Evolutionary conservation across 805 yeast species (phyloP), one percentile per base, ranked within the genome.

Genomic region (Zygoascus flipseniorum): DNA sequence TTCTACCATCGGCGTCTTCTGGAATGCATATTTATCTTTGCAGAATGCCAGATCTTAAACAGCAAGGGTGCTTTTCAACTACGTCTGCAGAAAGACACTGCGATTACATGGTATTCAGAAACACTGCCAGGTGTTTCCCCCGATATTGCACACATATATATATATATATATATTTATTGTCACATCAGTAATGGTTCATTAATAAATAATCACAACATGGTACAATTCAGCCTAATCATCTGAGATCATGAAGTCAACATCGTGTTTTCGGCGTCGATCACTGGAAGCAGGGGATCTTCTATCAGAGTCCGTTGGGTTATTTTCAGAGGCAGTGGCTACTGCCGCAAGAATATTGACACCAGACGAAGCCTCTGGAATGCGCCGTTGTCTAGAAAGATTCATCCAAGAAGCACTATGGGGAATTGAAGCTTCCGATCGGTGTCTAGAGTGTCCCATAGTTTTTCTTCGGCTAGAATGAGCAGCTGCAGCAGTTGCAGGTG

Each of bases 11-110:
- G 92, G 96, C 31, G 95, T 92, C 18, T 71, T 92, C 39, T 92
- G 99, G 98, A 92, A 93, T 65, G 89, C 97, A 52, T 90, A 86
- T 71, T 72, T 92, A 49, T 89, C 61, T 4, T 50, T 58, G 48
- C 56, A 56, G 53, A 60, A 60, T 47, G 61, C 62, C 9, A 23
- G 56, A 16, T 46, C 49, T 31, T 46, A 8, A 20, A 18, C 18
- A 16, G 9, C 46, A 43, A 9, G 3, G 19, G 9, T 43, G 6
- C 14, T 18, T 43, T 43, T 16, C 13, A 43, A 23, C 6, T 23
- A 23, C 6, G 6, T 23, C 28, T 23, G 28, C 28, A 23, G 28
- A 23, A 23, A 23, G 3, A 23, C 28, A 23, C 28, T 23, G 28
- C 28, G 28, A 23, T 23, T 23, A 23, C 6, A 6, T 23, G 28